phyloP scores from a whole-genome alignment of 108 stramenopile genomes.

The Nitzschia sp. region DNA sequence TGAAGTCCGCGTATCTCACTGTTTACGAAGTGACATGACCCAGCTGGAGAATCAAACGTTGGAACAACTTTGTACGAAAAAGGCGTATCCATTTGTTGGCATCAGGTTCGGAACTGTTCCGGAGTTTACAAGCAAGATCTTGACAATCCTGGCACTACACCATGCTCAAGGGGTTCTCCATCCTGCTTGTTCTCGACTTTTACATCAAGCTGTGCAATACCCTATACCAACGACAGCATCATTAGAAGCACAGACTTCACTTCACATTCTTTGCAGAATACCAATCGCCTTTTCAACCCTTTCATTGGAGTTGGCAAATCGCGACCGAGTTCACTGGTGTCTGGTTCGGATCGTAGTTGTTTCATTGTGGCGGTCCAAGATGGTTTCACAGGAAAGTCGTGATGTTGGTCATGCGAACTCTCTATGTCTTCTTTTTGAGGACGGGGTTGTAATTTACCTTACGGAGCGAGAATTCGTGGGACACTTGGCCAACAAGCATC shows the following conservation, averaged over 20 bases:
- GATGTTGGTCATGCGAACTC: conserved; percentile 26
- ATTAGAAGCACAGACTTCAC: conserved; percentile 12
- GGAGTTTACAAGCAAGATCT: conserved; percentile 76
- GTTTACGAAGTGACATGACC: conserved; percentile 56
- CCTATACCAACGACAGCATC: conserved; percentile 1
- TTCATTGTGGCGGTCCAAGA: conserved; percentile 66
- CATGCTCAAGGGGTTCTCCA: conserved; percentile 36
- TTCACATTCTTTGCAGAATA: conserved; percentile 53
- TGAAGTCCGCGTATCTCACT: no score
- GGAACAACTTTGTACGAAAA: conserved; percentile 34
- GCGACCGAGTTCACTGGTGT: conserved; percentile 61
- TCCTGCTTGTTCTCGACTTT: conserved; percentile 34
- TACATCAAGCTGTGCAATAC: not conserved
- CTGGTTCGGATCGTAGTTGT: conserved; percentile 68
- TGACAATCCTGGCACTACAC: conserved; percentile 66
- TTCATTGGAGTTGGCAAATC: conserved; percentile 32
- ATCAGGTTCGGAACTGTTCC: conserved; percentile 70
- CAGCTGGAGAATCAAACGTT: conserved; percentile 48
- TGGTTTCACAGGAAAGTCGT: conserved; percentile 34
- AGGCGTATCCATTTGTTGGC: conserved; percentile 45
- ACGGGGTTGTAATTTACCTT: conserved; percentile 45
- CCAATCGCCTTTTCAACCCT: conserved; percentile 41
- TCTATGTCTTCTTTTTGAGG: conserved; percentile 59
- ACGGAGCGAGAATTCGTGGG: conserved; percentile 54
- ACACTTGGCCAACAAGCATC: conserved; percentile 62